Evolutionary conservation across 257 asterid species (phyloP), one percentile per base, ranked within the genome.

Genomic region (Ilex aquifolium): DNA sequence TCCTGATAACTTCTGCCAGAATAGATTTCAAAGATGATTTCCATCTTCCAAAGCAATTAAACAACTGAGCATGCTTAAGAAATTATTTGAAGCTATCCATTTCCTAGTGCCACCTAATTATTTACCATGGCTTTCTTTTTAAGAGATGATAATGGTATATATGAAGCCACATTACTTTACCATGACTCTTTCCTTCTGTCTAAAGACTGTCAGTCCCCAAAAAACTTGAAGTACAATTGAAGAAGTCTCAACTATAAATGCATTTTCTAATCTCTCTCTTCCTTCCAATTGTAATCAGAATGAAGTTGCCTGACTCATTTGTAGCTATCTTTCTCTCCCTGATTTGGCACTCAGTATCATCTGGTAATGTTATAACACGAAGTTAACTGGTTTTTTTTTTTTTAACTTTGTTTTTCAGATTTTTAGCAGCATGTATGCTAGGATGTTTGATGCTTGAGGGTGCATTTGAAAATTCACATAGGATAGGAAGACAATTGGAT

Each of bases 171-270:
- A n/a, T n/a, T n/a, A n/a, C n/a, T n/a, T 21, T 21, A 21, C 48
- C 30, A 46, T 27, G 7, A 16, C 32, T 39, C 21, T n/a, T 74
- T 79, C 65, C 88, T 82, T 83, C 65, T 61, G 53, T 64, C 65
- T 69, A 63, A 72, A 83, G 81, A 44, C 44, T 69, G 56, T 65
- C 59, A 65, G 67, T 63, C 54, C 65, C 27, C 27, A 21, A 71
- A 59, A 63, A 63, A 69, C 95, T 80, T 90, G 83, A 72, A 83
- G 79, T 85, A 71, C 46, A 83, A 87, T 80, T 87, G 61, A 90
- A 82, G 85, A 74, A 76, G 64, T 49, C 12, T 57, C 7, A 16
- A 60, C 15, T 62, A 55, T 60, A n/a, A 32, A 13, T 32, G 13
- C 27, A 66, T 29, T 16, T 36, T 30, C 61, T 48, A 36, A 14